phyloP scores from a whole-genome alignment of 1,139 yeast genomes.

The Candida buenavistaensis region DNA sequence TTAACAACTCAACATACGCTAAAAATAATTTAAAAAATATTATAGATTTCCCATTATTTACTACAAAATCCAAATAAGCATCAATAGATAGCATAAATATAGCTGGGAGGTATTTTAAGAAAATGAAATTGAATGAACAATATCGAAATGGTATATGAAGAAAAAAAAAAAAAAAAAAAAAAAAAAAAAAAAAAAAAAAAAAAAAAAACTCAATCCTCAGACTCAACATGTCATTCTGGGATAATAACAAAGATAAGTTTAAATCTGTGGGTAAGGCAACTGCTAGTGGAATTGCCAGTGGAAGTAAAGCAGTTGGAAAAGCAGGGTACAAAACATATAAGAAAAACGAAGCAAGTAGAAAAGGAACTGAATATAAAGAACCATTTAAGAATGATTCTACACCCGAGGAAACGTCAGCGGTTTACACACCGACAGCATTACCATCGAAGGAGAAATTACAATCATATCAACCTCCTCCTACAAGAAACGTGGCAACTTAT shows the following conservation, averaged over 20 bases:
- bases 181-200: not conserved
- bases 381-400: slow-evolving; percentile 7
- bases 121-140: not conserved
- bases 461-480: slow-evolving; percentile 41
- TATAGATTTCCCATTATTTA: slow-evolving; percentile 7
- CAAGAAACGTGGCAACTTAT: slow-evolving; percentile 27
- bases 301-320: slow-evolving; percentile 45
- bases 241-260: slow-evolving; percentile 29
- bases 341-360: slow-evolving; percentile 31
- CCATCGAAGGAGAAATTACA: slow-evolving; percentile 24
- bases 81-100: slow-evolving; percentile 13
- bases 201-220: not conserved
- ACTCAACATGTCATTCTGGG: slow-evolving; percentile 3
- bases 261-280: slow-evolving; percentile 49
- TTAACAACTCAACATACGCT: slow-evolving; percentile 11
- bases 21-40: slow-evolving; percentile 9
- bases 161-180: too few relatives aligned
- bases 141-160: too few relatives aligned
- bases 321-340: slow-evolving; percentile 54
- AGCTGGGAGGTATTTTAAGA: not conserved
- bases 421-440: slow-evolving; percentile 13
- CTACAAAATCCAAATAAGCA: slow-evolving; percentile 5
- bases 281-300: slow-evolving; percentile 49
- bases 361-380: slow-evolving; percentile 19
- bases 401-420: slow-evolving; percentile 3